These are phyloP conservation scores for Suhomyces sp. DNA, from an alignment of 805 yeast genomes.

Conservation along the genomic window DNA sequence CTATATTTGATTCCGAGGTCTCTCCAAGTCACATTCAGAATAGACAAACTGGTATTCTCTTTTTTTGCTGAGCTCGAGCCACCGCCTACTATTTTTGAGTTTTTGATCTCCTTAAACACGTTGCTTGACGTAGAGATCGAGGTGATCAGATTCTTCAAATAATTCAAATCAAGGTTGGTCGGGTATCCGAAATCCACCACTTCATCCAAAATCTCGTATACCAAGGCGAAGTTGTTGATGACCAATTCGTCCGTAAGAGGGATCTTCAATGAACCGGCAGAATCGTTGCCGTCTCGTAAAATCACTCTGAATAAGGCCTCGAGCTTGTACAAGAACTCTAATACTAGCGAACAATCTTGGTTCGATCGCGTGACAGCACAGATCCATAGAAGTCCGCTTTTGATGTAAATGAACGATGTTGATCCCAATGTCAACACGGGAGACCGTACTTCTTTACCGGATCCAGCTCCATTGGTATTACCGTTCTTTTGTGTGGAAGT, in stretches of 20 bases:
- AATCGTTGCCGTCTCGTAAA: slow-evolving; percentile 15
- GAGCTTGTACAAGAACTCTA: slow-evolving; percentile 74
- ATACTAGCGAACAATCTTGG: slow-evolving; percentile 75
- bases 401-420: slow-evolving; percentile 82
- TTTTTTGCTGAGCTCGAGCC: background rate
- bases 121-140: slow-evolving; percentile 17
- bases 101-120: slow-evolving; percentile 16
- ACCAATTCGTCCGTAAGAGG: slow-evolving; percentile 41
- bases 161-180: slow-evolving; percentile 53
- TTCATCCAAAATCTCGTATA: slow-evolving; percentile 79
- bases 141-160: slow-evolving; percentile 20
- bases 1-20: slow-evolving; percentile 68
- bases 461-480: slow-evolving; percentile 15
- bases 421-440: slow-evolving; percentile 79
- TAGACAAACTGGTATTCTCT: slow-evolving; percentile 1
- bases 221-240: slow-evolving; percentile 61
- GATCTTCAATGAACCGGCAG: slow-evolving; percentile 5
- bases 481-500: slow-evolving; percentile 42
- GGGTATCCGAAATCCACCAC: slow-evolving; percentile 78
- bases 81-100: slow-evolving; percentile 3
- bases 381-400: slow-evolving; percentile 62
- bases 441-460: slow-evolving; percentile 28
- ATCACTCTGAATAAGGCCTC: slow-evolving; percentile 48
- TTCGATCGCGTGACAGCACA: slow-evolving; percentile 90
- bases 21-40: slow-evolving; percentile 61